phyloP scores from a whole-genome alignment of 352 stramenopile genomes.

The Ophiocytium majus region DNA sequence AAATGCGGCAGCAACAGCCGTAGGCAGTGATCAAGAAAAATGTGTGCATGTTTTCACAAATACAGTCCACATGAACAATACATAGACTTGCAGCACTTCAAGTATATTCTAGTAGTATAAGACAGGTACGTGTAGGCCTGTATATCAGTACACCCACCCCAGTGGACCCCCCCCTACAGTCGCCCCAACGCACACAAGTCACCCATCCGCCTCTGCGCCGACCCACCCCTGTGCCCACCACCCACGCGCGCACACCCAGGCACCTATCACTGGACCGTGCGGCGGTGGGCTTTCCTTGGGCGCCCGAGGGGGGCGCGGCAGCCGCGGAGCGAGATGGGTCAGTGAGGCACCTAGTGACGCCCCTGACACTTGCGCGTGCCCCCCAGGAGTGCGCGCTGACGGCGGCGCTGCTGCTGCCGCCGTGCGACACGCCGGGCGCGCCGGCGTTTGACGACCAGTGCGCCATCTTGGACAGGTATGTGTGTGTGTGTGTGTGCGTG shows the following conservation, averaged over 20 bases:
- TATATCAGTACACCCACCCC: too few species aligned
- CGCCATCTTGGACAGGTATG: neutral
- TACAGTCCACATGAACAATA: too few species aligned
- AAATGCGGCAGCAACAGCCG: too few species aligned
- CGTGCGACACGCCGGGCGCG: neutral
- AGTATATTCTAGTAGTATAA: too few species aligned
- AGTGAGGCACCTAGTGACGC: neutral
- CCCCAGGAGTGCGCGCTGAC: neutral
- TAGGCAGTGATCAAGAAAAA: too few species aligned
- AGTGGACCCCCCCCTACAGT: too few species aligned
- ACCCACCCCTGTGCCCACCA: neutral
- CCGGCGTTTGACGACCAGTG: neutral
- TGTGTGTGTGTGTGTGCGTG: neutral
- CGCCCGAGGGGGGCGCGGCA: neutral
- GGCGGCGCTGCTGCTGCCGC: neutral
- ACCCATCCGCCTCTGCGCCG: too few species aligned
- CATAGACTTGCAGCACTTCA: too few species aligned
- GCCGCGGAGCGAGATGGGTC: neutral
- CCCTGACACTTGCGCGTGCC: neutral
- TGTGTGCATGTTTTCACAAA: too few species aligned
- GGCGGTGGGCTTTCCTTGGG: slow-evolving; percentile 12
- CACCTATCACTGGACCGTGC: slow-evolving; percentile 7
- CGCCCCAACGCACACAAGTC: too few species aligned
- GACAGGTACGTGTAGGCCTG: too few species aligned
- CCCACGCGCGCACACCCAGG: neutral